Base-by-base conservation (phyloP, 148 eudicot species). In the Nepenthes mirabilis region DNA sequence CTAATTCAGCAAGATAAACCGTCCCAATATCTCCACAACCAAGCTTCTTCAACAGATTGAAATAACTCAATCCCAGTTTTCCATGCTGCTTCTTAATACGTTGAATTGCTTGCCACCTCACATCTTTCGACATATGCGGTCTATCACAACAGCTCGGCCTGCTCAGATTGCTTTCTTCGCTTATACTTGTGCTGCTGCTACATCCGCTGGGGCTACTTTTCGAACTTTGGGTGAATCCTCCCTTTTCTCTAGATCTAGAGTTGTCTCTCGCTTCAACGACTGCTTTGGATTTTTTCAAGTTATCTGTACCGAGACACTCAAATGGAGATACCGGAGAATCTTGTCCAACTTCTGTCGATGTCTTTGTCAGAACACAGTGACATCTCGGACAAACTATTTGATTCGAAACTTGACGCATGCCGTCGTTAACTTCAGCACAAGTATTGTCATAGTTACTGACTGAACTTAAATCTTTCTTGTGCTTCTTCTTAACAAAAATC, bases 11-110 rank as follows among this genome's bases (percentile, higher is more conserved):
- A 70, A 93, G 91, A 78, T 93, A 93, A 36, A 93, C 99, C 14
- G 97, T 86, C 37, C 99, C 99, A 69, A 93, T 89, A 55, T 93
- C 99, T 62, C 99, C 99, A 66, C 82, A 86, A 57, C 99, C 99
- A 68, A 93, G 99, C 74, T 93, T 93, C 67, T 84, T 89, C 70
- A 93, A 61, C 64, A 93, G 80, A 70, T 83, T 93, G 36, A 93
- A 93, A 71, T 93, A 83, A 14, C 78, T 77, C 74, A 93, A 64
- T 0, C 89, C 89, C 35, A 93, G 55, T 61, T 71, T 78, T 60
- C 97, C 99, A 10, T 81, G 75, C 58, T 86, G 85, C 65, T 67
- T 82, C 75, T 67, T 79, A 9, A 84, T 75, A 61, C 70, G 77
- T 40, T 72, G 80, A 68, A 89, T 82, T 33, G 95, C 95, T 72